These are phyloP conservation scores for Metschnikowia proteae DNA, from an alignment of 805 yeast species.

Conservation along the genomic window DNA sequence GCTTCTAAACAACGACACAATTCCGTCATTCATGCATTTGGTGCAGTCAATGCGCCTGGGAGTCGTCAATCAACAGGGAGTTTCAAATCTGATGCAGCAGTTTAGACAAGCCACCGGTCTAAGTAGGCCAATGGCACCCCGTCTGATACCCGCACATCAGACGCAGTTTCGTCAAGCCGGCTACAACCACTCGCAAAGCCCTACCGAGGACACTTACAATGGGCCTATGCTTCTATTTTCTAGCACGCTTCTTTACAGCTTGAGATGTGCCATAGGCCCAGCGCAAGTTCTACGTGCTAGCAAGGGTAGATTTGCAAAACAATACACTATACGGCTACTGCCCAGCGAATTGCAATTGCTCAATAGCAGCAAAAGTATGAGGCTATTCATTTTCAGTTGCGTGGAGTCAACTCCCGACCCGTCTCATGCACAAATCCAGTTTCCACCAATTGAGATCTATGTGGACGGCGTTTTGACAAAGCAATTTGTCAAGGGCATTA, in stretches of 20 bases:
- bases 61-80: conserved; percentile 11
- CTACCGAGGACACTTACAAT: conserved; percentile 9
- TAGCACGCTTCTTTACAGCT: conserved; percentile 52
- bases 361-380: conserved; percentile 15
- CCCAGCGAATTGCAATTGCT: conserved; percentile 41
- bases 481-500: conserved; percentile 55
- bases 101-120: background rate
- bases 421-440: conserved; percentile 42
- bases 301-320: conserved; percentile 42
- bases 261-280: conserved; percentile 45
- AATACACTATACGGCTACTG: conserved; percentile 38
- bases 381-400: conserved; percentile 56
- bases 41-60: conserved; percentile 28
- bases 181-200: background rate
- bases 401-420: conserved; percentile 27
- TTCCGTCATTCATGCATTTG: conserved; percentile 36
- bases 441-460: conserved; percentile 71
- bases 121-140: background rate
- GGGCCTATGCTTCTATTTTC: conserved; percentile 47
- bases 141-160: background rate
- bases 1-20: conserved; percentile 29
- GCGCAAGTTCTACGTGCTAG: conserved; percentile 44
- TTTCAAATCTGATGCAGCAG: conserved; percentile 8
- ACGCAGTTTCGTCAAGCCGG: background rate
- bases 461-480: conserved; percentile 53